Base-by-base conservation (phyloP, 345 rosid species). In the Euphorbia peplus region DNA sequence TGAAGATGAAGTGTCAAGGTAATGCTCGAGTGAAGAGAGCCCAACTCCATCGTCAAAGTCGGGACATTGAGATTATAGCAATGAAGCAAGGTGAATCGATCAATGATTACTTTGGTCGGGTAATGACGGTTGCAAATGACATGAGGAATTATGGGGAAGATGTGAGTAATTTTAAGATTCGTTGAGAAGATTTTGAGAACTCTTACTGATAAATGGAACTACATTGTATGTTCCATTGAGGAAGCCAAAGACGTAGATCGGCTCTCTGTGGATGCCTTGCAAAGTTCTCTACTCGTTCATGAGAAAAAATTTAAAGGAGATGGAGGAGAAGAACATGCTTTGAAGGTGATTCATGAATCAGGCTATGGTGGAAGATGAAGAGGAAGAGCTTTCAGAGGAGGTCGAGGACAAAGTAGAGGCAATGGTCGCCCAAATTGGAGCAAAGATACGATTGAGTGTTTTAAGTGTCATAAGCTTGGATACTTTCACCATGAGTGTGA, bases 101-200 rank as follows among this genome's bases (percentile, higher is more conserved):
- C n/a, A 19, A 14, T 13, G 32, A 62, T 22, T 62, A 62, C 14
- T 62, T 62, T 24, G 51, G 15, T 14, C 18, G 19, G 24, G 50
- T 42, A 9, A 39, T 62, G 48, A n/a, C 32, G 16, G 14, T 22
- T 41, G 51, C 52, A 4, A 62, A 39, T 4, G 51, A 60, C 51
- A 42, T 62, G 66, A 62, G 51, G 50, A 42, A 39, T 62, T 37
- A 42, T 24, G 51, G 66, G 18, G 66, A 62, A 62, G 66, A 62
- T 19, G 21, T 37, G 30, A 21, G 14, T 19, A 52, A 62, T 42
- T 28, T 24, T 13, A 14, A 39, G 6, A 24, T 62, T n/a, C n/a
- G 52, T 62, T 21, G 66, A 62, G 29, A 62, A 62, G 30, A 62
- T 64, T 13, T 6, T 64, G 21, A 1, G 16, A 47, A 46, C 41